A percentile compares a stretch with the other conserved stretches of the same genome.
phyloP scores from a whole-genome alignment of 805 yeast species.

The Starmerella gropengiesseri region DNA sequence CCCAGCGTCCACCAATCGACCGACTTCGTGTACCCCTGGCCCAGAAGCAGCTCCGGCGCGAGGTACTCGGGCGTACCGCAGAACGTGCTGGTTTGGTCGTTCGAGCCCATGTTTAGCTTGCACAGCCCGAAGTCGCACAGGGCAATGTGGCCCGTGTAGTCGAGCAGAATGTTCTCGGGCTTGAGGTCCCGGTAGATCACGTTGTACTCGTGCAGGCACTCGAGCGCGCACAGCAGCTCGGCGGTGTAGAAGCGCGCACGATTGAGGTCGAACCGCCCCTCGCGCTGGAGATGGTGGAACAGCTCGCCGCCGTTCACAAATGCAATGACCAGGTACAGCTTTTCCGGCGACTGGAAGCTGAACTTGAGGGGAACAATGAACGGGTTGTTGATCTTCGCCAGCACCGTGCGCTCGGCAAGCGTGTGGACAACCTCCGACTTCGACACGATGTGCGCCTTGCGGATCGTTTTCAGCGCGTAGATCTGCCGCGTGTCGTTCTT shows the following conservation, averaged over 20 bases:
- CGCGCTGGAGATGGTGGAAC: slow-evolving; percentile 85
- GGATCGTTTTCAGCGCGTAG: slow-evolving; percentile 84
- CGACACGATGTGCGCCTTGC: slow-evolving; percentile 89
- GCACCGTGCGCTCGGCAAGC: slow-evolving; percentile 87
- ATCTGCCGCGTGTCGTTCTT: slow-evolving; percentile 91
- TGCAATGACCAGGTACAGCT: slow-evolving; percentile 77
- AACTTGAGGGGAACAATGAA: slow-evolving; percentile 94
- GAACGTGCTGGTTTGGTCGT: slow-evolving; percentile 78
- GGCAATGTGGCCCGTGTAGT: slow-evolving; percentile 96
- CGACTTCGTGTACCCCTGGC: slow-evolving; percentile 87
- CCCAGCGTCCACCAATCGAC: slow-evolving; percentile 99
- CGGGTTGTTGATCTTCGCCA: slow-evolving; percentile 87
- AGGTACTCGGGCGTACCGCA: slow-evolving; percentile 98
- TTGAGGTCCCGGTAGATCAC: slow-evolving; percentile 92
- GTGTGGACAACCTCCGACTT: slow-evolving; percentile 94
- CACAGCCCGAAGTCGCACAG: slow-evolving; percentile 95
- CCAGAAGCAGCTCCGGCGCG: slow-evolving; percentile 85
- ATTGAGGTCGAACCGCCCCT: slow-evolving; percentile 78
- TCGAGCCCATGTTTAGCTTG: slow-evolving; percentile 84
- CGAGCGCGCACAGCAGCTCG: slow-evolving; percentile 84
- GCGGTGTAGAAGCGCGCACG: slow-evolving; percentile 90
- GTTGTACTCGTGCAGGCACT: slow-evolving; percentile 78
- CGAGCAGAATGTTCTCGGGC: slow-evolving; percentile 89
- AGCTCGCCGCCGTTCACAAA: slow-evolving; percentile 96
- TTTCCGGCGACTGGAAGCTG: slow-evolving; percentile 94